phyloP scores from a whole-genome alignment of 1,139 yeast species.

The Hyphopichia wangnamkhiaoensis region DNA sequence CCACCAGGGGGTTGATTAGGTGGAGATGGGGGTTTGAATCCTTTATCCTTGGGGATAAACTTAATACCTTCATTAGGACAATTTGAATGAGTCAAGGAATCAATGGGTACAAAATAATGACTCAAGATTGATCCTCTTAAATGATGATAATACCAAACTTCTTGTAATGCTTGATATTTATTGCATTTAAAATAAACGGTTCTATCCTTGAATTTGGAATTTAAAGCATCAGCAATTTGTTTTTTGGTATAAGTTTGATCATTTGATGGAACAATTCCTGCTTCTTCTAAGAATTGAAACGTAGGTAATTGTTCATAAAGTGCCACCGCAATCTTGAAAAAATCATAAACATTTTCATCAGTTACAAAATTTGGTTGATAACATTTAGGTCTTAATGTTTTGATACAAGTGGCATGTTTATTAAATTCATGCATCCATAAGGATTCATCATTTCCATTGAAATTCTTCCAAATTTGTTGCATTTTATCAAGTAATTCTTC shows the following conservation, averaged over 20 bases:
- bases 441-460: slow-evolving; percentile 69
- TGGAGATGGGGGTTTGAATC: slow-evolving; percentile 30
- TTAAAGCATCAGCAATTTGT: slow-evolving; percentile 66
- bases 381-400: slow-evolving; percentile 74
- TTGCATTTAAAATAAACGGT: slow-evolving; percentile 76
- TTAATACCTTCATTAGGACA: slow-evolving; percentile 75
- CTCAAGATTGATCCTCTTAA: slow-evolving; percentile 71
- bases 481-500: slow-evolving; percentile 56
- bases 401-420: slow-evolving; percentile 93
- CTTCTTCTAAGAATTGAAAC: slow-evolving; percentile 60
- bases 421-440: slow-evolving; percentile 94
- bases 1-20: slow-evolving; percentile 32
- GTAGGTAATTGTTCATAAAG: slow-evolving; percentile 71
- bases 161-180: slow-evolving; percentile 65
- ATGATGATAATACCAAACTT: slow-evolving; percentile 88
- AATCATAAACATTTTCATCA: slow-evolving; percentile 74
- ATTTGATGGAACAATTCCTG: slow-evolving; percentile 70
- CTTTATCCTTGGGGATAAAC: slow-evolving; percentile 68
- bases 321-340: slow-evolving; percentile 64
- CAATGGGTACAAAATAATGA: slow-evolving; percentile 68
- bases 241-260: slow-evolving; percentile 61
- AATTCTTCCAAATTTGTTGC: slow-evolving; percentile 73
- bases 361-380: slow-evolving; percentile 34
- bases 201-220: slow-evolving; percentile 55
- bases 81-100: slow-evolving; percentile 52